Conservation (phyloP, 2,329 filamentous ascomycete genomes). For the Cadophora malorum region DNA sequence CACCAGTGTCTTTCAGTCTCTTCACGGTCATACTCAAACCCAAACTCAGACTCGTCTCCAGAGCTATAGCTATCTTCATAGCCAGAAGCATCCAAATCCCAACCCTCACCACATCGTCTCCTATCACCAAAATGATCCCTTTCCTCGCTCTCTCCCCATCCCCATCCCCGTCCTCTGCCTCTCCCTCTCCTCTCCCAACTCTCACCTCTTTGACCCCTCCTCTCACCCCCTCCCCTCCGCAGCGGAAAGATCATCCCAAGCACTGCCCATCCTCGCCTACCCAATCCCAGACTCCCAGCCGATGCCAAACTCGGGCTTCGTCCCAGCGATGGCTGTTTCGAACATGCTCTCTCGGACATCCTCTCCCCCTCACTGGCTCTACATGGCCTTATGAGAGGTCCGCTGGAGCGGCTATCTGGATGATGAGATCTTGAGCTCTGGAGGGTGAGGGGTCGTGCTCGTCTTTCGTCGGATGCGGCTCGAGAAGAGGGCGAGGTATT, state of each 20-base stretch:
- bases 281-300: neutral
- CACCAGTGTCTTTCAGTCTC: neutral
- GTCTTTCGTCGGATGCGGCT: neutral
- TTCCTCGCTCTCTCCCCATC: neutral
- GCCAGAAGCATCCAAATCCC: neutral
- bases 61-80: too few relatives aligned
- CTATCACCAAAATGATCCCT: neutral
- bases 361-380: too few relatives aligned
- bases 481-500: conserved; percentile 3
- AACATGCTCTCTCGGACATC: neutral
- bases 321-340: too few relatives aligned
- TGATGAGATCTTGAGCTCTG: neutral
- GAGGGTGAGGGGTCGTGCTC: neutral
- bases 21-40: neutral
- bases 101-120: neutral
- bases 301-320: too few relatives aligned
- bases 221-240: neutral
- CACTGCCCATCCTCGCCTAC: neutral
- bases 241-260: neutral
- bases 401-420: neutral
- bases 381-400: too few relatives aligned
- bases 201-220: too few relatives aligned
- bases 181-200: neutral
- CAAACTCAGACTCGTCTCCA: neutral
- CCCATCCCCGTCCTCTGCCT: neutral